Evolutionary conservation across 768 basidiomycete species (phyloP).

Genomic region (Lactifluus subvellereus): DNA sequence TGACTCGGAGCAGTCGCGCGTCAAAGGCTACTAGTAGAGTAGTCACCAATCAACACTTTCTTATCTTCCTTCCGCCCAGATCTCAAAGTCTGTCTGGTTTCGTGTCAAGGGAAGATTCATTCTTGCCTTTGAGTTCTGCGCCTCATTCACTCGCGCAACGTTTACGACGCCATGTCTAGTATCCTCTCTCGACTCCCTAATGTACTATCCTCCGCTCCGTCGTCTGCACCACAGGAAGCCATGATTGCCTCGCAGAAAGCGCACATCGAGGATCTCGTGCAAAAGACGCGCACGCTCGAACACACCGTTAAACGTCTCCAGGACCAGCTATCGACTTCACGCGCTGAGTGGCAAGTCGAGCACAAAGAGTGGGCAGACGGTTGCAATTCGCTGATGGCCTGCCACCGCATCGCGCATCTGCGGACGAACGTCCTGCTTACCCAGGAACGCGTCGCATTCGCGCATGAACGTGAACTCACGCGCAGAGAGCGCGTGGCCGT

Average conservation of each 20-base stretch:
- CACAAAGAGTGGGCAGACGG: conserved; percentile 55
- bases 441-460: conserved; percentile 43
- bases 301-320: conserved; percentile 51
- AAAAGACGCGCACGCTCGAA: conserved; percentile 59
- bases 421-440: conserved; percentile 50
- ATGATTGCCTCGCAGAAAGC: conserved; percentile 56
- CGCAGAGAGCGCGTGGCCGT: conserved; percentile 54
- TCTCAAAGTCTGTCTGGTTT: no score
- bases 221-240: conserved; percentile 36
- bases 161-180: not conserved
- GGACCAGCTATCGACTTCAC: conserved; percentile 39
- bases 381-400: conserved; percentile 55
- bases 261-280: conserved; percentile 71
- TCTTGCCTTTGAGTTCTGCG: not conserved
- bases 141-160: not conserved
- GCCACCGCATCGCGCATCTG: conserved; percentile 61
- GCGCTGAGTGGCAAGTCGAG: conserved; percentile 48
- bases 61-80: no score
- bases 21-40: no score
- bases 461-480: conserved; percentile 49
- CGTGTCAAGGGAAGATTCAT: not conserved
- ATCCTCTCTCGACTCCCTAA: conserved; percentile 18
- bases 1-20: not conserved
- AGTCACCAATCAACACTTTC: no score
- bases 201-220: conserved; percentile 23